Conservation (phyloP, 805 yeast genomes). For the Scheffersomyces lignosus region DNA sequence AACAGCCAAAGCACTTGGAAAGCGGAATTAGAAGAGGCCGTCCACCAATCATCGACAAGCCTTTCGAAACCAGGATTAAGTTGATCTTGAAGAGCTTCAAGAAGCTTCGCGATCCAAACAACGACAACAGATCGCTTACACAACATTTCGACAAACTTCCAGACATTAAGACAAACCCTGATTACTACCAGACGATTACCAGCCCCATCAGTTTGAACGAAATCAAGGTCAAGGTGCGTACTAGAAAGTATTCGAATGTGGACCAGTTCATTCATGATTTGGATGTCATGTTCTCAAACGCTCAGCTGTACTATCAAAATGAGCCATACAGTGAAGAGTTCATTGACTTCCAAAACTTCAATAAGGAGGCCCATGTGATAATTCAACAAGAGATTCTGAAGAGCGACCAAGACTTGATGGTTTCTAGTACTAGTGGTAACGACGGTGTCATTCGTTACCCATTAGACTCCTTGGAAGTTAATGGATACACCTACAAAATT, state of each 20-base stretch:
- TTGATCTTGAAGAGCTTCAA: conserved; percentile 79
- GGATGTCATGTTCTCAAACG: conserved; percentile 70
- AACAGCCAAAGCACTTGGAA: conserved; percentile 16
- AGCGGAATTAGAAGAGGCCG: conserved; percentile 76
- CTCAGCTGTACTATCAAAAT: conserved; percentile 56
- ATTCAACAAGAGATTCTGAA: conserved; percentile 70
- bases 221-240: conserved; percentile 79
- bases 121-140: conserved; percentile 52
- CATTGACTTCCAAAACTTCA: conserved; percentile 63
- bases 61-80: conserved; percentile 90
- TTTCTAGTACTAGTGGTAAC: conserved; percentile 36
- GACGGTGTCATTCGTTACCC: conserved; percentile 68
- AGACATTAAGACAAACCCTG: conserved; percentile 54
- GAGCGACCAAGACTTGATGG: conserved; percentile 76
- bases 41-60: conserved; percentile 88
- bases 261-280: conserved; percentile 78
- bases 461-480: conserved; percentile 70
- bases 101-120: conserved; percentile 58
- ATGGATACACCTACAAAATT: conserved; percentile 72
- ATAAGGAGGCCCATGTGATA: conserved; percentile 55
- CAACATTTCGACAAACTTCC: conserved; percentile 80
- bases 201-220: conserved; percentile 70
- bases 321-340: conserved; percentile 57
- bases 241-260: conserved; percentile 75
- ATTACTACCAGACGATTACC: conserved; percentile 52